Conservation (phyloP, 2,329 filamentous ascomycete genomes). For the Fonsecaea erecta region DNA sequence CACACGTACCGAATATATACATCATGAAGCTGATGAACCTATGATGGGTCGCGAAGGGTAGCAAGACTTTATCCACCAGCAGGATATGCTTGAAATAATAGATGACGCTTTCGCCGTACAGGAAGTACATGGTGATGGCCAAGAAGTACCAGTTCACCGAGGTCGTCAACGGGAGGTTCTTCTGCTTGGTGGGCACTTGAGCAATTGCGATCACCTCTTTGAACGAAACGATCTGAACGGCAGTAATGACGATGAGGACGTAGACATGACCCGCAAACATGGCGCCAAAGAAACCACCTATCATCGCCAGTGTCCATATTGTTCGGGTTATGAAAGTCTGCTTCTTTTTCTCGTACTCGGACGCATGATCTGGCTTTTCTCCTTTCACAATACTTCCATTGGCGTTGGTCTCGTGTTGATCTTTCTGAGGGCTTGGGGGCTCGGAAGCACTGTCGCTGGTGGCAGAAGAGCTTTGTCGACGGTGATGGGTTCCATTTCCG, state of each 20-base stretch:
- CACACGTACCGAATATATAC: constrained; percentile 83
- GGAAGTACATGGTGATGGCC: constrained; percentile 98
- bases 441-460: constrained; percentile 58
- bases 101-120: constrained; percentile 98
- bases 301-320: constrained; percentile 99
- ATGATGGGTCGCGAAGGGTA: constrained; percentile 95
- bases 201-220: constrained; percentile 99
- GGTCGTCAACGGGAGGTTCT: constrained; percentile 91
- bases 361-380: constrained; percentile 50
- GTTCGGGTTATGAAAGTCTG: constrained; percentile 95
- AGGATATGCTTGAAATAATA: constrained; percentile 99
- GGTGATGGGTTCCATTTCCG: constrained; percentile 49
- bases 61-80: constrained; percentile 86
- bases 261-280: constrained; percentile 98
- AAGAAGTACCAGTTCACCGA: constrained; percentile 99
- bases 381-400: constrained; percentile 30
- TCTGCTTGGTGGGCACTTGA: constrained; percentile 87
- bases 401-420: constrained; percentile 40
- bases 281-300: constrained; percentile 84
- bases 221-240: constrained; percentile 94
- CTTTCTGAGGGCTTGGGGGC: constrained; percentile 54
- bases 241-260: constrained; percentile 89
- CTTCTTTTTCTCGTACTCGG: constrained; percentile 98
- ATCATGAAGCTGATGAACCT: constrained; percentile 98
- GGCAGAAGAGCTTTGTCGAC: constrained; percentile 61